Percentiles rank a stretch among this genome's conserved stretches.
phyloP scores from a whole-genome alignment of 805 yeast genomes.

The Schizosaccharomyces lindneri region DNA sequence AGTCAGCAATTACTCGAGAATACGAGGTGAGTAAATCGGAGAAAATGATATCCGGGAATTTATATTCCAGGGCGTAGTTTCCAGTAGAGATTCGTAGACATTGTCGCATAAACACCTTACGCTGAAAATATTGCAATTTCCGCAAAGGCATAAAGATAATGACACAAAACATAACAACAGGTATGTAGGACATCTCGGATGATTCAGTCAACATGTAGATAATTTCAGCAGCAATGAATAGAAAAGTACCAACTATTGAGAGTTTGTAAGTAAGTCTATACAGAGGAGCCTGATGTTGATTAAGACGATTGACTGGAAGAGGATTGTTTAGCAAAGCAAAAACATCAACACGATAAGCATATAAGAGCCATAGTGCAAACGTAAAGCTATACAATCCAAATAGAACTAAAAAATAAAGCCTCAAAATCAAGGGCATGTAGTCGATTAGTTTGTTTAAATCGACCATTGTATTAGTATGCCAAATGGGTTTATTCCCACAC shows the following conservation, averaged over 20 bases:
- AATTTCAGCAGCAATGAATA: neutral
- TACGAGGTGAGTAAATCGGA: conserved; percentile 73
- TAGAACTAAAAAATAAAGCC: neutral
- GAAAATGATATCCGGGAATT: conserved; percentile 51
- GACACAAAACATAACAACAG: neutral
- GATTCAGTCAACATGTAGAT: neutral
- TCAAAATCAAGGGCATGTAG: neutral
- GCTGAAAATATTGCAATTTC: neutral
- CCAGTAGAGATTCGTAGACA: neutral
- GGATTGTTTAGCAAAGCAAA: neutral
- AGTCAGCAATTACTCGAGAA: conserved; percentile 48
- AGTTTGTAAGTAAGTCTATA: neutral
- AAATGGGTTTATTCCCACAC: too few species aligned
- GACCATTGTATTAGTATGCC: too few species aligned
- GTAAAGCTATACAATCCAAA: neutral
- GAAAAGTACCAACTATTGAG: neutral
- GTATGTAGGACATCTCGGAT: neutral
- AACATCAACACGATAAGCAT: neutral
- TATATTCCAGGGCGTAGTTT: neutral
- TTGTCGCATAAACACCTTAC: neutral
- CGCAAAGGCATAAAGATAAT: neutral
- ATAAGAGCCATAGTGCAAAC: neutral
- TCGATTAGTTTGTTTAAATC: neutral
- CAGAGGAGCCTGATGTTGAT: neutral
- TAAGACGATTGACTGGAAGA: neutral